Evolutionary conservation across 2,329 filamentous ascomycete species (phyloP).

Genomic region (Cladobotryum protrusum): DNA sequence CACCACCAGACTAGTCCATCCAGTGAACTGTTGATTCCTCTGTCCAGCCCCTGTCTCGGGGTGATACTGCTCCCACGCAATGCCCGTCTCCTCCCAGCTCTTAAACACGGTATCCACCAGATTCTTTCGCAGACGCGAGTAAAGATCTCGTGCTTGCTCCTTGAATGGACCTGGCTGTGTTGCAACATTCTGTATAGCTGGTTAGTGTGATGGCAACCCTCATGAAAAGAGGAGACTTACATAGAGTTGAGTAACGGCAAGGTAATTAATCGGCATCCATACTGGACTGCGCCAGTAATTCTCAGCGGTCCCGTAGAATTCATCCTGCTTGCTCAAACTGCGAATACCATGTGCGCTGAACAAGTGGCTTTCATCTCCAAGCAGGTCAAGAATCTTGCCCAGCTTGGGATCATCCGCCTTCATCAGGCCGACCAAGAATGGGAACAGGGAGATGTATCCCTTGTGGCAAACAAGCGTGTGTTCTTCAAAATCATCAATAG

Average conservation of each 20-base stretch:
- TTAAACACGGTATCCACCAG: slow-evolving; percentile 83
- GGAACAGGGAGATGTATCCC: slow-evolving; percentile 90
- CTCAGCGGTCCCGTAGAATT: slow-evolving; percentile 82
- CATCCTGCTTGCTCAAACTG: slow-evolving; percentile 76
- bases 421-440: slow-evolving; percentile 80
- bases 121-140: slow-evolving; percentile 71
- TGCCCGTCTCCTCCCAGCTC: slow-evolving; percentile 84
- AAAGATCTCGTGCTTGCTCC: slow-evolving; percentile 63
- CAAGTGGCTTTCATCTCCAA: slow-evolving; percentile 76
- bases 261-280: slow-evolving; percentile 96
- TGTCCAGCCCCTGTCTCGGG: slow-evolving; percentile 90
- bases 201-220: slow-evolving; percentile 1
- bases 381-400: slow-evolving; percentile 67
- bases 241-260: slow-evolving; percentile 70
- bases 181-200: slow-evolving; percentile 52
- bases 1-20: slow-evolving; percentile 97
- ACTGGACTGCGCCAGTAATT: slow-evolving; percentile 96
- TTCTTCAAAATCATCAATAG: slow-evolving; percentile 93
- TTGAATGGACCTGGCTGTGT: slow-evolving; percentile 61
- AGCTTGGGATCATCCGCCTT: slow-evolving; percentile 67
- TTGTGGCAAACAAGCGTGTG: slow-evolving; percentile 87
- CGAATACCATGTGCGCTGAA: slow-evolving; percentile 86
- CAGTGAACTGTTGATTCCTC: slow-evolving; percentile 94
- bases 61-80: slow-evolving; percentile 98
- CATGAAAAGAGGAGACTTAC: slow-evolving; percentile 45